A percentile compares a stretch with the other conserved stretches of the same genome.
These are phyloP conservation scores for Salvia sclarea DNA, from an alignment of 305 asterid species.

Conservation along the genomic window DNA sequence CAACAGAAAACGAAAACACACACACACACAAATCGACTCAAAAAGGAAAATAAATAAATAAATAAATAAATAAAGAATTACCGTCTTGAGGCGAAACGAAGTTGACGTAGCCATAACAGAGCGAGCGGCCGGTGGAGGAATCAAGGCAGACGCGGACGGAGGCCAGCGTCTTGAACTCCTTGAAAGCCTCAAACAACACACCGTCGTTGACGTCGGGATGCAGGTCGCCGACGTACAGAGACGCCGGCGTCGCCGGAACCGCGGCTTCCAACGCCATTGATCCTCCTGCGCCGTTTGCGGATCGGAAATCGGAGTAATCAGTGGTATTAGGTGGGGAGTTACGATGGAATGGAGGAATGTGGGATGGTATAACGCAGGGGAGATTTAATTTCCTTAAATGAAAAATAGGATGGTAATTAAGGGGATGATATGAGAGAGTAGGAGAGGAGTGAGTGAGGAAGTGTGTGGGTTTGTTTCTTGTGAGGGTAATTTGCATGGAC, in stretches of 20 bases:
- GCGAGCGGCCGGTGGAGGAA: constrained; percentile 67
- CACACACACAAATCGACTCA: background rate
- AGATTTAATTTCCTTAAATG: constrained; percentile 24
- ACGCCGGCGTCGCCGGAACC: constrained; percentile 48
- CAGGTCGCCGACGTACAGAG: constrained; percentile 87
- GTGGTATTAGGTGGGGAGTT: constrained; percentile 19
- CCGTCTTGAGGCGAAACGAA: constrained; percentile 70
- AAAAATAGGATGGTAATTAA: constrained; percentile 26
- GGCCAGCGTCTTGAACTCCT: constrained; percentile 56
- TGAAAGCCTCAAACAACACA: constrained; percentile 56
- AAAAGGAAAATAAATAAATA: background rate
- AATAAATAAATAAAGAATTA: constrained; percentile 19
- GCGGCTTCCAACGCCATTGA: constrained; percentile 56
- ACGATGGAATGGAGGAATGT: constrained; percentile 11
- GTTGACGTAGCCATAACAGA: constrained; percentile 88
- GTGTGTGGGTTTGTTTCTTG: constrained; percentile 22
- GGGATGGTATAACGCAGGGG: constrained; percentile 24
- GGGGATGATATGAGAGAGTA: constrained; percentile 25
- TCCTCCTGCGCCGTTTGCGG: too few species aligned
- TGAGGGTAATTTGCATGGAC: constrained; percentile 60
- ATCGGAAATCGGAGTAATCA: too few species aligned
- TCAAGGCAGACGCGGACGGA: constrained; percentile 87
- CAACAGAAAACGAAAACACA: background rate
- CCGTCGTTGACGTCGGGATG: constrained; percentile 62
- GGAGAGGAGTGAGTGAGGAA: constrained; percentile 27